These are phyloP conservation scores for Aspergillus calidoustus DNA, from an alignment of 2,329 filamentous ascomycete genomes.

Conservation along the genomic window DNA sequence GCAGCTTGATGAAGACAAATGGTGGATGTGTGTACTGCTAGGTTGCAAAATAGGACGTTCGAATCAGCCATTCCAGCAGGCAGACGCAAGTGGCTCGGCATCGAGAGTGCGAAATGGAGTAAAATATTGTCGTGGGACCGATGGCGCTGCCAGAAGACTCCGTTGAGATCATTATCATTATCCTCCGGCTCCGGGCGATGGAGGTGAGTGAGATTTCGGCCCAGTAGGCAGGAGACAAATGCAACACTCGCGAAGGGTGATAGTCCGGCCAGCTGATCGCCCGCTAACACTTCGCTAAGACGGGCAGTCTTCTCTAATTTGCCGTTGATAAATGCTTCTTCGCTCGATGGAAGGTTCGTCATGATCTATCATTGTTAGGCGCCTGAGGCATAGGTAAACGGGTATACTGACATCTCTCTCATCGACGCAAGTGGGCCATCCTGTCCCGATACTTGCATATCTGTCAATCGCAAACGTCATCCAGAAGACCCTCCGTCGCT, in stretches of 20 bases:
- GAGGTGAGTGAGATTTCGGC: constrained; percentile 86
- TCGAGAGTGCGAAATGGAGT: constrained; percentile 79
- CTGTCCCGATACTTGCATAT: constrained; percentile 93
- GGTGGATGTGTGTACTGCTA: constrained; percentile 94
- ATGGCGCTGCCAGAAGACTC: constrained; percentile 95
- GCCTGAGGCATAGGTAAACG: background rate
- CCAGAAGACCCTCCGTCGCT: constrained; percentile 92
- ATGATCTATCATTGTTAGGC: constrained; percentile 60
- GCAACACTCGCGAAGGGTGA: constrained; percentile 80
- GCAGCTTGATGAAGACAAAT: constrained; percentile 98
- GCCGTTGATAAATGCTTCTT: constrained; percentile 83
- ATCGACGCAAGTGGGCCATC: constrained; percentile 94
- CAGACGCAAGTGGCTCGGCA: constrained; percentile 81
- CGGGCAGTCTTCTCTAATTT: constrained; percentile 73
- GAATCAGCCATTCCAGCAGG: constrained; percentile 75
- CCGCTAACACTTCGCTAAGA: constrained; percentile 59
- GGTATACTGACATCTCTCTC: constrained; percentile 71
- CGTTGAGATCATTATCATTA: constrained; percentile 83
- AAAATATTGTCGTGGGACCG: constrained; percentile 87
- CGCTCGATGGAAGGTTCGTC: constrained; percentile 81
- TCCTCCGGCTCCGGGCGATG: constrained; percentile 84
- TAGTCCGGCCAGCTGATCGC: constrained; percentile 73
- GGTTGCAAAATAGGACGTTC: constrained; percentile 91
- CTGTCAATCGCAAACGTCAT: constrained; percentile 88
- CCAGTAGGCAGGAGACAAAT: constrained; percentile 86